A percentile compares a stretch with the other conserved stretches of the same genome.
These are phyloP conservation scores for Plectosphaerella plurivora DNA, from an alignment of 2,329 filamentous ascomycete species.

Conservation along the genomic window DNA sequence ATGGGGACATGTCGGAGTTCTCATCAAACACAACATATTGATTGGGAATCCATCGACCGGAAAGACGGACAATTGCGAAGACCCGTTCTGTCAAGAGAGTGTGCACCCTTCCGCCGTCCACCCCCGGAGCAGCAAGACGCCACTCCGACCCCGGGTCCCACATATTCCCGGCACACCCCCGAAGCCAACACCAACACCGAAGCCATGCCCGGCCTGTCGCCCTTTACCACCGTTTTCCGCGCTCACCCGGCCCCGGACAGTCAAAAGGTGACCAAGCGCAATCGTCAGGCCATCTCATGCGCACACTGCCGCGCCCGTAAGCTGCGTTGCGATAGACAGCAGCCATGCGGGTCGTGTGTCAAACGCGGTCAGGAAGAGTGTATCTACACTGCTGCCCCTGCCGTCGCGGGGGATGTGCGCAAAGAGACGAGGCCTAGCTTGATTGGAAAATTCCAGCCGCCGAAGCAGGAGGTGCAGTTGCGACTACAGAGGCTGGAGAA, in stretches of 20 bases:
- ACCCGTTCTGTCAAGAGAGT: too few species aligned
- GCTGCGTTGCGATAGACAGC: constrained; percentile 30
- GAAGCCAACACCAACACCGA: neutral
- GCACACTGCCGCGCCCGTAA: constrained; percentile 36
- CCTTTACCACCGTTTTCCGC: constrained; percentile 30
- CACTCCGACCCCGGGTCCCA: too few species aligned
- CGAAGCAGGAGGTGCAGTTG: constrained; percentile 30
- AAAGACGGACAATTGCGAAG: too few species aligned
- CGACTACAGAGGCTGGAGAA: constrained; percentile 35
- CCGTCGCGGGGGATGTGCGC: neutral
- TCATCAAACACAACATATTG: too few species aligned
- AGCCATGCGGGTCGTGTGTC: neutral
- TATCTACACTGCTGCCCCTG: constrained; percentile 10
- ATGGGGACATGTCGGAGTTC: too few species aligned
- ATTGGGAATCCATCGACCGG: too few species aligned
- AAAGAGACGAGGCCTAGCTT: neutral
- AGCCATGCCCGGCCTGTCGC: constrained; percentile 8
- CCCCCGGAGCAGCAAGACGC: too few species aligned
- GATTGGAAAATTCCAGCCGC: constrained; percentile 1
- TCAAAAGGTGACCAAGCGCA: constrained; percentile 28
- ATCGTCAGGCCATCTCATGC: constrained; percentile 36
- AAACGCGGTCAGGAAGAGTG: neutral
- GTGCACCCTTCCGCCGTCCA: too few species aligned
- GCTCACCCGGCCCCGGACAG: constrained; percentile 20
- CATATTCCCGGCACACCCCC: neutral